Evolutionary conservation across 75 land plant genomes (phyloP).

Genomic region (Pinus albicaulis): DNA sequence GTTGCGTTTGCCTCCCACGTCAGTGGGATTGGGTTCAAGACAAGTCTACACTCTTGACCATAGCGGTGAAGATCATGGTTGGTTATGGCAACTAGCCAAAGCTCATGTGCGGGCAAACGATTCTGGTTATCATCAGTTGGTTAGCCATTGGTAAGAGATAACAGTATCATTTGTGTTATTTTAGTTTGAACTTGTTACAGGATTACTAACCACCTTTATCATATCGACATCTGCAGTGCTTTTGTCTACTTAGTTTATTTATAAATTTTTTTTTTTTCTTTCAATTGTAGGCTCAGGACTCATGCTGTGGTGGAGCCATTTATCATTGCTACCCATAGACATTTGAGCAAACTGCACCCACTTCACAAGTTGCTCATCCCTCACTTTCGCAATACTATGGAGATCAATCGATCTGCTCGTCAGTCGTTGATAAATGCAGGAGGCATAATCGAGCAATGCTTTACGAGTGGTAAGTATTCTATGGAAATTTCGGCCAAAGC

Average conservation of each 20-base stretch:
- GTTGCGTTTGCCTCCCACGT: constrained; percentile 23
- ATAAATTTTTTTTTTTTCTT: not conserved
- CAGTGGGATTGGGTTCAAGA: not conserved
- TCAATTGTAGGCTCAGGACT: constrained; percentile 39
- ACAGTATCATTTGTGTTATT: too few relatives aligned
- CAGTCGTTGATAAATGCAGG: constrained; percentile 48
- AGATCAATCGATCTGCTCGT: constrained; percentile 62
- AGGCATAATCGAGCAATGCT: constrained; percentile 55
- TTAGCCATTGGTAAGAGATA: constrained; percentile 55
- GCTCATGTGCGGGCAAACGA: constrained; percentile 60
- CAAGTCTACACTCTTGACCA: constrained; percentile 20
- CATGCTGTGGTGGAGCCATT: constrained; percentile 72
- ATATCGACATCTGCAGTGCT: too few relatives aligned
- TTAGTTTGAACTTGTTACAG: too few relatives aligned
- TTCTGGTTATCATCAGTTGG: constrained; percentile 55
- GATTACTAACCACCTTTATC: too few relatives aligned
- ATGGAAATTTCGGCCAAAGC: constrained; percentile 59
- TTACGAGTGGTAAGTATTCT: constrained; percentile 30
- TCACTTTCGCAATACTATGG: constrained; percentile 76
- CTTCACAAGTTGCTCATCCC: constrained; percentile 62
- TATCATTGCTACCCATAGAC: constrained; percentile 65
- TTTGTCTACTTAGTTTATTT: too few relatives aligned
- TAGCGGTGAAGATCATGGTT: too few relatives aligned
- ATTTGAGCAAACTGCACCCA: constrained; percentile 70
- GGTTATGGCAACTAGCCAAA: constrained; percentile 63